Evolutionary conservation across 257 asterid species (phyloP).

Genomic region (Solanum medicagineum): DNA sequence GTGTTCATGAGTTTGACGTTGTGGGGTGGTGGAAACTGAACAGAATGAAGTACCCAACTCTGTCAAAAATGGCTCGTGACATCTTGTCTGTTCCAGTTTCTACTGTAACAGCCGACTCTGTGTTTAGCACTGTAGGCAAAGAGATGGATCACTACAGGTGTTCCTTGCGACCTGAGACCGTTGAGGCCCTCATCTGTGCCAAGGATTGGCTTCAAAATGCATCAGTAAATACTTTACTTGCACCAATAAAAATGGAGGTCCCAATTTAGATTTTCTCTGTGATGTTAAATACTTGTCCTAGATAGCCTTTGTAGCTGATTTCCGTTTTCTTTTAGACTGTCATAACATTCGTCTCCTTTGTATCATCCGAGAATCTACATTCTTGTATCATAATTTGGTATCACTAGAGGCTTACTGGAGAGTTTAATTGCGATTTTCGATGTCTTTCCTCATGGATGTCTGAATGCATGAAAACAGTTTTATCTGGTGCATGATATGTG

Average conservation of each 20-base stretch:
- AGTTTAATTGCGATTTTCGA: background rate
- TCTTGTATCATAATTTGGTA: background rate
- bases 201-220: conserved; percentile 78
- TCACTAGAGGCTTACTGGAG: background rate
- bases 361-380: background rate
- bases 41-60: conserved; percentile 74
- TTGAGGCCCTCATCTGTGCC: conserved; percentile 85
- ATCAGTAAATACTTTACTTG: conserved; percentile 17
- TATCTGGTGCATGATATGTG: background rate
- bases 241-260: conserved; percentile 55
- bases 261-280: conserved; percentile 32
- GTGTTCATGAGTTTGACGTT: conserved; percentile 86
- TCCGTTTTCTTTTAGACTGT: background rate
- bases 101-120: conserved; percentile 39
- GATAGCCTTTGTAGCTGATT: background rate
- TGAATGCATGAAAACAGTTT: background rate
- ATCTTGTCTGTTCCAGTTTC: conserved; percentile 81
- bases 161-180: conserved; percentile 72
- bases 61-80: conserved; percentile 91
- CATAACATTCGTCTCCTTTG: background rate
- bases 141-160: conserved; percentile 86
- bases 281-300: background rate
- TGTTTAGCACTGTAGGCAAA: conserved; percentile 58
- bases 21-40: conserved; percentile 91
- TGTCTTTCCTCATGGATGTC: background rate